phyloP scores from a whole-genome alignment of 345 rosid species.

The Angophora floribunda region DNA sequence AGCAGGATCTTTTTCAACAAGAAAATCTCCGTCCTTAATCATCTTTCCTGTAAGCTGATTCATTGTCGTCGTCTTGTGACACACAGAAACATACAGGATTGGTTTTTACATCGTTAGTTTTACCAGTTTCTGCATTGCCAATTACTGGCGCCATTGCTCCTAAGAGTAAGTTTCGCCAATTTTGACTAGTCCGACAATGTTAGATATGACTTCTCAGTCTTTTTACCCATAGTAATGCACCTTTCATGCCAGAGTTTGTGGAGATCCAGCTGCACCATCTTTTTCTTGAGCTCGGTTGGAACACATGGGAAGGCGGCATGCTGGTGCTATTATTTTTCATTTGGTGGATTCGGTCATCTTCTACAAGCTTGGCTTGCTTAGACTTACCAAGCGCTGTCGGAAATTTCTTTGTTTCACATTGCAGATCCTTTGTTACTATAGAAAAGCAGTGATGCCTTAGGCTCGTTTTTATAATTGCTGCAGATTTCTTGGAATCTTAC shows the following conservation, averaged over 20 bases:
- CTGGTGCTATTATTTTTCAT: constrained; percentile 56
- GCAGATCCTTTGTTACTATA: neutral
- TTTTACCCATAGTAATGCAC: neutral
- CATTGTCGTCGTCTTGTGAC: neutral
- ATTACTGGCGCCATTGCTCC: constrained; percentile 64
- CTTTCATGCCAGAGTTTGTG: constrained; percentile 42
- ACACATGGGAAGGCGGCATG: constrained; percentile 40
- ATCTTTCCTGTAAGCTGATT: neutral
- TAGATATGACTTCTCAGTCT: neutral
- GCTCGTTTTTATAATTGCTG: neutral
- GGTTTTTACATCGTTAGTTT: constrained; percentile 52
- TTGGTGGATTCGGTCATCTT: constrained; percentile 52
- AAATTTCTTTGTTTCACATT: neutral
- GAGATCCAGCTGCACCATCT: constrained; percentile 64
- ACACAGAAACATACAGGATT: constrained; percentile 87
- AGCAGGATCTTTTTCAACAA: neutral
- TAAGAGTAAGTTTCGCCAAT: constrained; percentile 34
- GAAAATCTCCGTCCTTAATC: neutral
- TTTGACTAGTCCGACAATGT: neutral
- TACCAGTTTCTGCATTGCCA: constrained; percentile 69
- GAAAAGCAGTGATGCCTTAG: neutral
- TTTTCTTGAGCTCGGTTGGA: constrained; percentile 58
- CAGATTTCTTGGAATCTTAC: constrained; percentile 83
- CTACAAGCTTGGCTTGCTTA: constrained; percentile 59
- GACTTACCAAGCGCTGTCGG: constrained; percentile 73